Base-by-base conservation (phyloP, 371 early-diverging fungal genomes). In the Actinomucor elegans region DNA sequence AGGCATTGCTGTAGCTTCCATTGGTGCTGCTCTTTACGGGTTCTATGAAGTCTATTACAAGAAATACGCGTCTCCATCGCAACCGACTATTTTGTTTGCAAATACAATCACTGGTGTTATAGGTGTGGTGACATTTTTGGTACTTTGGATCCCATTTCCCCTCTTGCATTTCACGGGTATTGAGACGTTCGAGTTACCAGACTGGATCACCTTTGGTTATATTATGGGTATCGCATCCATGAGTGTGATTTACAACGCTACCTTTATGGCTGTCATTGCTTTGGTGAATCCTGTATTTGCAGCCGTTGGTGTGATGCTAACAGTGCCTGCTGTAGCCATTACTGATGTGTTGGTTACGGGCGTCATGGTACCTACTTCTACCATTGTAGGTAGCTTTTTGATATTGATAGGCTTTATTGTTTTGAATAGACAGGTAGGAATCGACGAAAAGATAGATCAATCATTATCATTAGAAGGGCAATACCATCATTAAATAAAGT, bases 211-310 rank as follows among this genome's bases (percentile, higher is more conserved):
- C 15, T 72, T 85, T 51, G 53, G 60, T 0, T 74, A 68, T 47
- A 79, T 92, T 15, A 27, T 84, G 9, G 70, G 73, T 47, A 88
- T 87, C 58, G 88, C 87, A 2, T 60, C 81, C 34, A 79, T 86
- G 60, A 91, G 91, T 33, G 75, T 92, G 11, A 67, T 85, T 9
- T 92, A 86, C 65, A 91, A 92, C 56, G 91, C 82, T 2, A 81
- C 84, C 8, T 86, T 87, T 54, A 89, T 91, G 89, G 80, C 86
- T 5, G 81, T 90, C 18, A 86, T 92, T 55, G 84, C 89, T 1
- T 68, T 89, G 23, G 88, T 87, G 12, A 84, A 81, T 29, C 93
- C 93, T 2, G 81, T 90, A 14, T 90, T 90, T 79, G 93, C 91
- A 2, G 84, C 91, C 28, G 83, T 92, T 11, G 91, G 91, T 24